These are phyloP conservation scores for Madurella fahalii DNA, from an alignment of 2,329 filamentous ascomycete genomes.

Conservation along the genomic window DNA sequence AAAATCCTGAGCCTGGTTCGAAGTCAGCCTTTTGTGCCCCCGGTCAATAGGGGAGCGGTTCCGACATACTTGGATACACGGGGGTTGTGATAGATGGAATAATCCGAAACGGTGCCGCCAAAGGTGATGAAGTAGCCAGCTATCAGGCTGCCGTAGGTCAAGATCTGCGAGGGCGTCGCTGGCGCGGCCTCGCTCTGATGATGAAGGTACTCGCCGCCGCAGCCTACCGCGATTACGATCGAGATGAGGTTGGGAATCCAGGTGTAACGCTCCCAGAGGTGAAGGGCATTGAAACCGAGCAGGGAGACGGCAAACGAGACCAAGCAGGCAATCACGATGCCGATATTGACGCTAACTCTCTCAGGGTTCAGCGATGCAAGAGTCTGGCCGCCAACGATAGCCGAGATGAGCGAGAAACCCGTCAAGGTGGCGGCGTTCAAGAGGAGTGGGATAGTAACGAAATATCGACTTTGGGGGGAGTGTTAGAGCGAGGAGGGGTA, in stretches of 20 bases:
- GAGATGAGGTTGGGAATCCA: conserved; percentile 54
- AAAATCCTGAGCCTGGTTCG: conserved; percentile 37
- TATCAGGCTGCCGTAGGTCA: conserved; percentile 45
- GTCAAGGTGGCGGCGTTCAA: conserved; percentile 55
- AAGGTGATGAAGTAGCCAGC: conserved; percentile 54
- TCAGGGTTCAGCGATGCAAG: conserved; percentile 45
- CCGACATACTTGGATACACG: conserved; percentile 35
- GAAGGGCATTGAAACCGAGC: conserved; percentile 51
- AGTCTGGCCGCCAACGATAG: conserved; percentile 52
- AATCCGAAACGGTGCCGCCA: conserved; percentile 53
- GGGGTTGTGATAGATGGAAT: conserved; percentile 52
- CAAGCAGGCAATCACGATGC: conserved; percentile 53
- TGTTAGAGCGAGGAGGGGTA: not conserved
- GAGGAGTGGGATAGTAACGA: conserved; percentile 48
- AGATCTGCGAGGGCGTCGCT: conserved; percentile 35
- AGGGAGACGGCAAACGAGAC: conserved; percentile 52
- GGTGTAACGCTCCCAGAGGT: conserved; percentile 52
- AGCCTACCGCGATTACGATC: conserved; percentile 49
- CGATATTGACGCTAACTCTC: conserved; percentile 48
- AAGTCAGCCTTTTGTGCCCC: conserved; percentile 28
- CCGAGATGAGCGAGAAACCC: conserved; percentile 54
- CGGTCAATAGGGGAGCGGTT: conserved; percentile 1
- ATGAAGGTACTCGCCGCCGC: conserved; percentile 46
- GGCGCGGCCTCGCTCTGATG: conserved; percentile 41
- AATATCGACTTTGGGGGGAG: conserved; percentile 38